Evolutionary conservation across 106 monocot species (phyloP).

Genomic region (Ottelia alismoides): DNA sequence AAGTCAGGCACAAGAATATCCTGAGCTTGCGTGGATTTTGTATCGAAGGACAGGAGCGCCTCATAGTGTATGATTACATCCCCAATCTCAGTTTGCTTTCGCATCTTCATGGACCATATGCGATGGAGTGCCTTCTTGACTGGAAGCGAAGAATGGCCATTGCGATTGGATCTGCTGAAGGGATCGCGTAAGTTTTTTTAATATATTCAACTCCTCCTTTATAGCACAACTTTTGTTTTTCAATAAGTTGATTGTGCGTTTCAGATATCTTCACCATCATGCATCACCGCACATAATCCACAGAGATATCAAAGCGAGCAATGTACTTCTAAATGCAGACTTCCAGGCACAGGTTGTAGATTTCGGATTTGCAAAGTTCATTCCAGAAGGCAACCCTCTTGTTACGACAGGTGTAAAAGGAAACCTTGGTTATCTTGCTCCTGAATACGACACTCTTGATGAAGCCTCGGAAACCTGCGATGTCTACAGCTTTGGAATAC

Average conservation of each 20-base stretch:
- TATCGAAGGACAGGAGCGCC: conserved; percentile 46
- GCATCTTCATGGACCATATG: conserved; percentile 48
- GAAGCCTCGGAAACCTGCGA: conserved; percentile 56
- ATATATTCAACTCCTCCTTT: background rate
- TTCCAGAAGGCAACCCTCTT: conserved; percentile 48
- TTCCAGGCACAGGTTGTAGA: conserved; percentile 46
- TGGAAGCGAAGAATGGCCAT: conserved; percentile 54
- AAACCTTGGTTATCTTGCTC: conserved; percentile 49
- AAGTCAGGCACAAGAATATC: conserved; percentile 52
- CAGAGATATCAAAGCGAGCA: conserved; percentile 49
- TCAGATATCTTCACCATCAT: conserved; percentile 49
- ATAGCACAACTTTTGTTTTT: background rate
- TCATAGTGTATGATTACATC: conserved; percentile 61
- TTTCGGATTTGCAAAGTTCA: conserved; percentile 58
- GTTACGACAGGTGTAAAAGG: conserved; percentile 48
- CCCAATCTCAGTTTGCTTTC: conserved; percentile 47
- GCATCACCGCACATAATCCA: conserved; percentile 53
- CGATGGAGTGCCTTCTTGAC: conserved; percentile 34
- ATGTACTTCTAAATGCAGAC: conserved; percentile 36
- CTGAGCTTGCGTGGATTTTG: conserved; percentile 52
- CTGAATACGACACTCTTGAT: conserved; percentile 46
- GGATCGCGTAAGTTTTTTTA: conserved; percentile 35
- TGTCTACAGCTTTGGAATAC: conserved; percentile 53
- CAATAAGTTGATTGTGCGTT: background rate
- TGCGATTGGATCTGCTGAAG: conserved; percentile 62